These are phyloP conservation scores for Arthrocladium fulminans DNA, from an alignment of 2,329 filamentous ascomycete genomes.

Conservation along the genomic window DNA sequence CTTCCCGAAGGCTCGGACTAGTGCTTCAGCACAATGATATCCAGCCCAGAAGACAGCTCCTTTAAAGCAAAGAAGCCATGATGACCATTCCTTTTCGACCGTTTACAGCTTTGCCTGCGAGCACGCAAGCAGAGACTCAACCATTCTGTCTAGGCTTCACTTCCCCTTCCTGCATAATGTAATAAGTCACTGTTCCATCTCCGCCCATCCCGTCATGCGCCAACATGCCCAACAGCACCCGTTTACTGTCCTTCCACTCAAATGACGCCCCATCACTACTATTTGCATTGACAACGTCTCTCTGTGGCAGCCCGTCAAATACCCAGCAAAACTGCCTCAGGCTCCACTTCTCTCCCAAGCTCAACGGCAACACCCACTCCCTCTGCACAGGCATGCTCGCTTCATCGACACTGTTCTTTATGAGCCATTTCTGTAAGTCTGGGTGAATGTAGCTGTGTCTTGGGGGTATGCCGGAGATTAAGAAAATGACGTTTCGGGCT, in stretches of 20 bases:
- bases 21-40: no score
- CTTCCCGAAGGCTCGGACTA: no score
- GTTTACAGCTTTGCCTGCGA: background rate
- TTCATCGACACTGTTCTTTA: slow-evolving; percentile 42
- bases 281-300: slow-evolving; percentile 18
- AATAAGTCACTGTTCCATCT: slow-evolving; percentile 58
- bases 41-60: no score
- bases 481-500: slow-evolving; percentile 31
- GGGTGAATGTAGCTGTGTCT: slow-evolving; percentile 54
- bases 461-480: slow-evolving; percentile 55
- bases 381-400: slow-evolving; percentile 42
- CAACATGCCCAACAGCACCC: slow-evolving; percentile 49
- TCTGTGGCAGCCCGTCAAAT: slow-evolving; percentile 45
- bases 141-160: slow-evolving; percentile 56
- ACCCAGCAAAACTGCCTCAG: slow-evolving; percentile 46
- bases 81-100: no score
- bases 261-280: slow-evolving; percentile 23
- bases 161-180: slow-evolving; percentile 55
- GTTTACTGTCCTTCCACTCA: slow-evolving; percentile 41
- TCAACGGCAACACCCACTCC: slow-evolving; percentile 53
- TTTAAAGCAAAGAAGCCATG: no score
- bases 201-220: slow-evolving; percentile 41
- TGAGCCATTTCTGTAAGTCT: slow-evolving; percentile 53
- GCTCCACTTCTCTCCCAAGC: slow-evolving; percentile 53
- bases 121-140: background rate